A percentile compares a stretch with the other conserved stretches of the same genome.
These are phyloP conservation scores for Podospora australis DNA, from an alignment of 495 filamentous ascomycete species.

Conservation along the genomic window DNA sequence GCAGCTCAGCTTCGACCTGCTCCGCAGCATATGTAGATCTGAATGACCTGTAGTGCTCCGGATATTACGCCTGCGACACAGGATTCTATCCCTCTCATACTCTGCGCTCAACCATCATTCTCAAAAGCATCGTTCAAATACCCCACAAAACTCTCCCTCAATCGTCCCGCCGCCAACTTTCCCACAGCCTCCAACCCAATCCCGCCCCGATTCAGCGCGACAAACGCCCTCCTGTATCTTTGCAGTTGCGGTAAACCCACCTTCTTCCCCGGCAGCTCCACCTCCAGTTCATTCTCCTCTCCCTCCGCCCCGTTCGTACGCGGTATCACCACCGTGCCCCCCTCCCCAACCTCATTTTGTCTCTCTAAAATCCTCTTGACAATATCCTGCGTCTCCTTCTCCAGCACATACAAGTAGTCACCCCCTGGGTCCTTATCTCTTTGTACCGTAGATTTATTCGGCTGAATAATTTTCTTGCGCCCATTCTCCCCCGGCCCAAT, in stretches of 20 bases:
- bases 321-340: slow-evolving; percentile 40
- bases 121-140: slow-evolving; percentile 66
- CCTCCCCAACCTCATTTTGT: slow-evolving; percentile 55
- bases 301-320: slow-evolving; percentile 26
- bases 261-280: slow-evolving; percentile 54
- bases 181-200: slow-evolving; percentile 43
- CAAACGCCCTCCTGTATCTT: slow-evolving; percentile 77
- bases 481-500: slow-evolving; percentile 49
- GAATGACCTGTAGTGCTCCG: no score
- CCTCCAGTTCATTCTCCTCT: slow-evolving; percentile 33
- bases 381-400: slow-evolving; percentile 77
- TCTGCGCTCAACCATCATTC: no score
- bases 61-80: no score
- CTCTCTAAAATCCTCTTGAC: slow-evolving; percentile 67
- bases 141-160: slow-evolving; percentile 63
- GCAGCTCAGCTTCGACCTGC: no score
- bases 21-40: no score
- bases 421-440: slow-evolving; percentile 55
- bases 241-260: slow-evolving; percentile 73
- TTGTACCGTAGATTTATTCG: slow-evolving; percentile 77
- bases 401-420: slow-evolving; percentile 78
- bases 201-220: slow-evolving; percentile 61
- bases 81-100: no score
- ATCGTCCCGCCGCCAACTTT: slow-evolving; percentile 44
- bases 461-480: slow-evolving; percentile 54